Conservation (phyloP, 177 flowering plant genomes). For the Tripterygium wilfordii region DNA sequence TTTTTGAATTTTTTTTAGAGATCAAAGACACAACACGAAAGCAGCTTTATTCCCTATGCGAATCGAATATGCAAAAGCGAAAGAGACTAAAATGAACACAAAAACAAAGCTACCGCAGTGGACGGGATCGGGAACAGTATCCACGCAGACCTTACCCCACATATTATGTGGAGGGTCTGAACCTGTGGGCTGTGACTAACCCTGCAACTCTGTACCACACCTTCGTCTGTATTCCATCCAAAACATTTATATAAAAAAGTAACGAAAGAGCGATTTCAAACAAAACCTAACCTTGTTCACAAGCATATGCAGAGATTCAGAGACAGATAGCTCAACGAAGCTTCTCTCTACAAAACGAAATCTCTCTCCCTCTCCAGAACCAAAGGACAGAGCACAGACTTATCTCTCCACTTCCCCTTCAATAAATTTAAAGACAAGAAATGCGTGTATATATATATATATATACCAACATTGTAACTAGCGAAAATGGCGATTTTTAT, state of each 20-base stretch:
- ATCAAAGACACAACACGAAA: conserved; percentile 26
- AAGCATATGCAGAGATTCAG: conserved; percentile 2
- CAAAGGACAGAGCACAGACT: conserved; percentile 1
- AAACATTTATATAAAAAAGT: too few relatives aligned
- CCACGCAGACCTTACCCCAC: too few relatives aligned
- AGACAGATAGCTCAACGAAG: conserved; percentile 3
- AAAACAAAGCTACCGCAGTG: conserved; percentile 16
- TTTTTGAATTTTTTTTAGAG: conserved; percentile 15
- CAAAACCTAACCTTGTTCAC: conserved; percentile 17
- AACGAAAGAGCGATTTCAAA: conserved; percentile 10
- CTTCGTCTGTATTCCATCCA: too few relatives aligned
- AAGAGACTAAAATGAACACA: conserved; percentile 7
- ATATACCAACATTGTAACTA: conserved; percentile 20
- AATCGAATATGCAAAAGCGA: conserved; percentile 24
- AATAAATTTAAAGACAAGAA: neutral
- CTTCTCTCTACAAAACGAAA: conserved; percentile 19
- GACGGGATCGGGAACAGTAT: too few relatives aligned
- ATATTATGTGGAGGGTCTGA: too few relatives aligned
- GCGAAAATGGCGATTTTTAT: conserved; percentile 35
- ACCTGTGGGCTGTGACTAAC: too few relatives aligned
- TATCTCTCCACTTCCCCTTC: conserved; percentile 18
- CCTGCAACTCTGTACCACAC: too few relatives aligned
- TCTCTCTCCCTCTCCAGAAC: conserved; percentile 16
- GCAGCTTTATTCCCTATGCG: conserved; percentile 24
- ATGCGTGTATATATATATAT: conserved; percentile 3